Evolutionary conservation across 2,329 filamentous ascomycete species (phyloP).

Genomic region (Samsoniella hepiali): DNA sequence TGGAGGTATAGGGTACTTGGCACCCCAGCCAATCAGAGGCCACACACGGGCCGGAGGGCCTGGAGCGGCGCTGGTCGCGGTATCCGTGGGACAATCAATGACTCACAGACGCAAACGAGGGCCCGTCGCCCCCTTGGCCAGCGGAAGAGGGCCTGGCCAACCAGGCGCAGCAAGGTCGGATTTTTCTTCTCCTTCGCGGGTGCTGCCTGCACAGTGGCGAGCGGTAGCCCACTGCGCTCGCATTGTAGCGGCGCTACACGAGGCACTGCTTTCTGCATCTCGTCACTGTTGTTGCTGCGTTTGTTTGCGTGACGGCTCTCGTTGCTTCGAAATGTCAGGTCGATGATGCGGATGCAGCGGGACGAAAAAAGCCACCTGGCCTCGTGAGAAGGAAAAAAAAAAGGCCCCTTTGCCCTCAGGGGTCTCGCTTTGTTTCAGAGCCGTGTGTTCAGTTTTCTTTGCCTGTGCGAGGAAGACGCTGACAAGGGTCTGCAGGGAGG

Average conservation of each 20-base stretch:
- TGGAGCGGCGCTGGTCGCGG: slow-evolving; percentile 17
- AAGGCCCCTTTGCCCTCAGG: not conserved
- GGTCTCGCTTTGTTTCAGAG: slow-evolving; percentile 23
- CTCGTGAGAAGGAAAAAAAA: not conserved
- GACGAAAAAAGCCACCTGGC: slow-evolving; percentile 9
- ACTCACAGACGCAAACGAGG: slow-evolving; percentile 20
- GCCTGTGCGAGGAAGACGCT: slow-evolving; percentile 23
- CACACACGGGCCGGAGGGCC: not conserved
- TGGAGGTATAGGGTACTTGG: slow-evolving; percentile 16
- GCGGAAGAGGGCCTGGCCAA: not conserved
- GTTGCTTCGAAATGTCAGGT: not conserved
- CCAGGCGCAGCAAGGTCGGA: not conserved
- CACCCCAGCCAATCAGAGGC: slow-evolving; percentile 4
- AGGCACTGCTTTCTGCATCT: not conserved
- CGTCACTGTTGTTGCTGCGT: not conserved
- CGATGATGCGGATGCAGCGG: not conserved
- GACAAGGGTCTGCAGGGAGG: slow-evolving; percentile 22
- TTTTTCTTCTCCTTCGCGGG: not conserved
- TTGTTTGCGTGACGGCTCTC: not conserved
- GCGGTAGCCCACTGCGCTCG: not conserved
- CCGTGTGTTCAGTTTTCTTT: slow-evolving; percentile 15
- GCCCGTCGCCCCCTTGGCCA: slow-evolving; percentile 1
- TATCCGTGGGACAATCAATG: slow-evolving; percentile 18
- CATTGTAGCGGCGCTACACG: not conserved
- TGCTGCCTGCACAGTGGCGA: not conserved